Evolutionary conservation across 192 early-diverging fungal genomes (phyloP), one percentile per base, ranked within the genome.

Genomic region (Mortierella claussenii): DNA sequence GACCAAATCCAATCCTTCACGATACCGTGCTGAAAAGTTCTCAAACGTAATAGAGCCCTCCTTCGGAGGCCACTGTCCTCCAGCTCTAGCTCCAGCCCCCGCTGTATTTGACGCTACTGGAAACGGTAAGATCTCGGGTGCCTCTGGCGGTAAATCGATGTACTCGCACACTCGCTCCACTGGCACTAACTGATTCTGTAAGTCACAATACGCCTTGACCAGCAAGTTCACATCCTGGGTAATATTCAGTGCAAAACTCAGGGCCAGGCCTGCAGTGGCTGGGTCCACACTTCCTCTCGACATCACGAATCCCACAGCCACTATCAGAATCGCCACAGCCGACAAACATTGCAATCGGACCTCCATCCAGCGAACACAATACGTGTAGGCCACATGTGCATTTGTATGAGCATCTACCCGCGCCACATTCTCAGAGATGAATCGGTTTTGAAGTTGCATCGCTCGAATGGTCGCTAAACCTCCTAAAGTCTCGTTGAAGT

Each of bases 81-180:
- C n/a, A n/a, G n/a, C n/a, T n/a, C n/a, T n/a, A n/a, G n/a, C n/a
- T n/a, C n/a, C n/a, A n/a, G n/a, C n/a, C n/a, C n/a, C n/a, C n/a
- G n/a, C n/a, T n/a, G n/a, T n/a, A n/a, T n/a, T n/a, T n/a, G n/a
- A n/a, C n/a, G n/a, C n/a, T 55, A 26, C 28, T 2, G 50, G 55
- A 67, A 80, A 26, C 70, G 81, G 43, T 86, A 86, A 17, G 85
- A 75, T 37, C 17, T 91, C 90, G 12, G 92, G 89, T n/a, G 94
- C 95, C 73, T 97, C 96, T 17, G 87, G 83, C 1, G 84, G 83
- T 36, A 96, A 75, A 12, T 95, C 89, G 62, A 86, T 87, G 61
- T 96, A 97, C 73, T 96, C 91, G 31, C 82, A 70, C 18, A 95
- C 69, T 3, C 96, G 88, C 79, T 97, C 96, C n/a, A 95, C 91